These are phyloP conservation scores for Lactarius quietus DNA, from an alignment of 768 basidiomycete species.

Conservation along the genomic window DNA sequence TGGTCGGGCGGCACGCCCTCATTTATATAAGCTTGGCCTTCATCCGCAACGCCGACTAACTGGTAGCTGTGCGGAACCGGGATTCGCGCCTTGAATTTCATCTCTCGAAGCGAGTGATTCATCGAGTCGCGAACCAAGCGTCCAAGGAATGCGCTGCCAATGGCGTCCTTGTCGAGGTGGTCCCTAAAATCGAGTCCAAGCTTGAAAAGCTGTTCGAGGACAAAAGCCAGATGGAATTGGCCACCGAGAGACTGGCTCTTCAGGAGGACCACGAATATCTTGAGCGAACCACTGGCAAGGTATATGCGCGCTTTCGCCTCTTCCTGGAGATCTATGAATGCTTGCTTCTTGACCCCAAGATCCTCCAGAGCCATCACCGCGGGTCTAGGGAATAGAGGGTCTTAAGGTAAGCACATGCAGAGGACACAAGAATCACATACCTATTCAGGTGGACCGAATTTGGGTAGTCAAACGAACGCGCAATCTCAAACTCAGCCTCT, in stretches of 20 bases:
- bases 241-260: conserved; percentile 44
- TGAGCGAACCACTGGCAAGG: conserved; percentile 56
- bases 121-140: conserved; percentile 58
- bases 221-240: conserved; percentile 46
- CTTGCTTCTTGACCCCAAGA: conserved; percentile 54
- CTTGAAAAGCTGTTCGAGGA: conserved; percentile 48
- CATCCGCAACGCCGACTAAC: conserved; percentile 80
- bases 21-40: conserved; percentile 41
- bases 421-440: conserved; percentile 34
- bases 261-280: conserved; percentile 48
- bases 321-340: conserved; percentile 62
- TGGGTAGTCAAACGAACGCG: conserved; percentile 56
- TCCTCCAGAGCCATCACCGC: conserved; percentile 79
- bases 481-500: conserved; percentile 65
- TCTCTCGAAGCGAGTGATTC: conserved; percentile 61
- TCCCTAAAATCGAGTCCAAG: conserved; percentile 48
- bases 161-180: conserved; percentile 32
- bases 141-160: conserved; percentile 56
- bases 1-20: conserved; percentile 11
- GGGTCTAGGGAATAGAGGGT: conserved; percentile 41
- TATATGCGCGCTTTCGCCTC: conserved; percentile 51
- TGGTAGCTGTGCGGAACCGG: conserved; percentile 62
- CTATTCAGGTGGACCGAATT: conserved; percentile 68
- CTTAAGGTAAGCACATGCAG: background rate
- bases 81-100: conserved; percentile 76